phyloP scores from a whole-genome alignment of 305 asterid species.

The Plantago rigida region DNA sequence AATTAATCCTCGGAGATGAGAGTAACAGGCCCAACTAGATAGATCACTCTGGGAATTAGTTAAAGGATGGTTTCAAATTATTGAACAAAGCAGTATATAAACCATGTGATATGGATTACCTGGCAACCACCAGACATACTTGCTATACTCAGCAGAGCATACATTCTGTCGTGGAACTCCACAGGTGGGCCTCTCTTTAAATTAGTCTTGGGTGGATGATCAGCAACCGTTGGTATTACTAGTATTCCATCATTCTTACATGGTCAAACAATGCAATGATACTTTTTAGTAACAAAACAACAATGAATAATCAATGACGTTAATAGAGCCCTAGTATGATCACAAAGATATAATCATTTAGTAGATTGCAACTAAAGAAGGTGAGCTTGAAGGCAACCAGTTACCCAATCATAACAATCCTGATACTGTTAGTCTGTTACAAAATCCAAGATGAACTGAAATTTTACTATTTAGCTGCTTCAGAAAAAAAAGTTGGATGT shows the following conservation, averaged over 20 bases:
- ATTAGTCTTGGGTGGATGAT: conserved; percentile 55
- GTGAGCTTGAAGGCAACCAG: not conserved
- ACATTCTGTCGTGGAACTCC: conserved; percentile 49
- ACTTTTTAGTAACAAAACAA: conserved; percentile 1
- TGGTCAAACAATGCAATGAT: conserved; percentile 13
- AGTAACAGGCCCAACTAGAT: not conserved
- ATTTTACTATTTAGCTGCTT: not conserved
- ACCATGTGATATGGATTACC: conserved; percentile 34
- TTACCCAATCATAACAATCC: no score
- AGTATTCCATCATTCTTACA: conserved; percentile 62
- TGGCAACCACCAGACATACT: conserved; percentile 82
- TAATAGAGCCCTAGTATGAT: not conserved
- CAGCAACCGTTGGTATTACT: conserved; percentile 71
- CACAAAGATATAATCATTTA: not conserved
- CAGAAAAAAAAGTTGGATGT: not conserved
- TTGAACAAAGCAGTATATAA: conserved; percentile 19
- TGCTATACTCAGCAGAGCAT: conserved; percentile 59
- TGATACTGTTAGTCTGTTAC: not conserved
- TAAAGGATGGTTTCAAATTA: conserved; percentile 11
- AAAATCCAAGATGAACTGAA: not conserved
- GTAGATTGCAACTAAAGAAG: not conserved
- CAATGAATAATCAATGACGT: conserved; percentile 7
- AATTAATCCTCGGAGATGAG: not conserved
- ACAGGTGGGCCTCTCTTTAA: conserved; percentile 38
- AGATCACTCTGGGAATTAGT: not conserved